Base-by-base conservation (phyloP, 208 protist genomes). In the Crithidia mellificae region DNA sequence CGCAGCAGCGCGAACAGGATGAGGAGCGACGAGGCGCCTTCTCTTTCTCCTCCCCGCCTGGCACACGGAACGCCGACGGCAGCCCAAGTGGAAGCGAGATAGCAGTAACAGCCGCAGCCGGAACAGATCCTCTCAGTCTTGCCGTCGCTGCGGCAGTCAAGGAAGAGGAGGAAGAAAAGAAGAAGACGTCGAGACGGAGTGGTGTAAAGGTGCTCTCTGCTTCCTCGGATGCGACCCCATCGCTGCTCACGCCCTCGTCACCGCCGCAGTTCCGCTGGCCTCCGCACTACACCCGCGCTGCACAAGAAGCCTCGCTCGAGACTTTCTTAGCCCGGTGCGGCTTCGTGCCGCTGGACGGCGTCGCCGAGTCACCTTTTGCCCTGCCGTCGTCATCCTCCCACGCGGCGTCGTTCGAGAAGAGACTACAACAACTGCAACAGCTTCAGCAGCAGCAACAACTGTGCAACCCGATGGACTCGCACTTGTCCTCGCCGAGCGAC, bases 301-400 rank as follows among this genome's bases (percentile, higher is more conserved):
- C 62, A 0, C 14, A 20, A 5, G 47, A 68, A 24, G 53, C 47
- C 22, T 63, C 62, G 6, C 38, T 69, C 11, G 44, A 63, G 27
- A 32, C 58, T 7, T 75, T 75, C 25, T 54, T 75, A 41, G 70
- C 70, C 2, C 70, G 70, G 36, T 69, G 43, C 34, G 70, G 70
- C 19, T 75, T 75, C 38, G 53, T 57, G 39, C 43, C 50, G 6
- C n/a, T 75, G 27, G 30, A 59, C 3, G 9, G 12, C 5, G 27
- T 17, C 20, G n/a, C 32, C 19, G 29, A 34, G 19, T 20, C 24
- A 20, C 8, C 19, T 6, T 17, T 5, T 25, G 12, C 2, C 15
- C 32, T 24, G 52, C 32, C 32, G 2, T n/a, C 50, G 12, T 14
- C 24, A 30, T 30, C 7, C 52, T 43, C n/a, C 32, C 36, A n/a